Percentiles rank a stretch among this genome's conserved stretches.
Conservation (phyloP, 129 eudicot species). For the Chrysanthemum lavandulifolium region DNA sequence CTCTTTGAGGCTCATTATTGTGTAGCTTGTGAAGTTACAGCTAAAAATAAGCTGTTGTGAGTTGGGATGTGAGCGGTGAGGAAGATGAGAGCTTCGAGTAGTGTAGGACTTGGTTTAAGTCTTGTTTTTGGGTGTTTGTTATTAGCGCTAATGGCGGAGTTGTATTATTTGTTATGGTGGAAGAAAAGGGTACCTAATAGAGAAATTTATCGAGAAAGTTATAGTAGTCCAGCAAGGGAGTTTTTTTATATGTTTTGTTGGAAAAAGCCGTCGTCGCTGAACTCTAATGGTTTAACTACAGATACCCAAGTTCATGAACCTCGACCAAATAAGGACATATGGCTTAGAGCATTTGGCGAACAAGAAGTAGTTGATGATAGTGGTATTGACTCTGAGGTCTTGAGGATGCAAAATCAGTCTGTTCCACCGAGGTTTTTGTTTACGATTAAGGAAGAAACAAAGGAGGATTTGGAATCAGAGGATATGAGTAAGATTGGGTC, state of each 20-base stretch:
- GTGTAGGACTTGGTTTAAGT: constrained; percentile 67
- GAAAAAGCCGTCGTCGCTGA: constrained; percentile 57
- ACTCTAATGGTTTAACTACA: constrained; percentile 37
- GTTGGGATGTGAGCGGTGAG: constrained; percentile 13
- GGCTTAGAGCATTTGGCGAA: constrained; percentile 48
- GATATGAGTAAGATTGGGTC: constrained; percentile 44
- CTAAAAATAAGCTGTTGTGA: not conserved
- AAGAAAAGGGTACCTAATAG: constrained; percentile 53
- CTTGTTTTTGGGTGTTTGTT: constrained; percentile 69
- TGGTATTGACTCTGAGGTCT: constrained; percentile 37
- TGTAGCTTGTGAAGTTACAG: too few relatives aligned
- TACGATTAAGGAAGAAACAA: constrained; percentile 83
- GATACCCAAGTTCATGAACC: constrained; percentile 55
- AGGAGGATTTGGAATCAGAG: constrained; percentile 78
- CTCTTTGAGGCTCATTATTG: too few relatives aligned
- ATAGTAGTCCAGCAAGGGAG: constrained; percentile 45
- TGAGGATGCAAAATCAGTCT: constrained; percentile 39
- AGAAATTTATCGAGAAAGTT: constrained; percentile 40
- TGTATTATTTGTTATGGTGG: constrained; percentile 81
- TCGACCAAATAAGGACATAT: constrained; percentile 40
- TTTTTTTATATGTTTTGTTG: constrained; percentile 53
- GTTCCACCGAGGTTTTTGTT: constrained; percentile 75
- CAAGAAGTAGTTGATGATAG: constrained; percentile 16
- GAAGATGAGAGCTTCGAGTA: constrained; percentile 39
- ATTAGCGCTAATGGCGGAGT: constrained; percentile 65